Evolutionary conservation across 306 rosid species (phyloP), one percentile per base, ranked within the genome.

Genomic region (Elaeagnus macrophylla): DNA sequence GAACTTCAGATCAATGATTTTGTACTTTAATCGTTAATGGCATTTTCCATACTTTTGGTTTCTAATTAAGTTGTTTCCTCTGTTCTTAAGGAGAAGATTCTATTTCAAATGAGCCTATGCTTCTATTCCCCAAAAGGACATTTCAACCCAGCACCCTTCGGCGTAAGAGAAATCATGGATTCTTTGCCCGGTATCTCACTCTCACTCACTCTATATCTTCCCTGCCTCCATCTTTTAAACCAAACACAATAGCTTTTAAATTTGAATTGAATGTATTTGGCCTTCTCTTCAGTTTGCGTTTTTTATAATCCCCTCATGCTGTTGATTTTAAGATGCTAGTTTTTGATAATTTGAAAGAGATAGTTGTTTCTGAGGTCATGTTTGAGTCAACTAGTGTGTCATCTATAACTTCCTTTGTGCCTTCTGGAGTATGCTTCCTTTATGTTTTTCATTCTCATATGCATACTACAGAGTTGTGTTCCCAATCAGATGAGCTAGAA

Each of bases 161-260:
- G 68, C 75, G 99, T 15, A 93, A 87, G 83, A 82, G 99, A 70
- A 81, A 71, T 17, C 99, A 93, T 73, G 99, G 99, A 18, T 93
- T 69, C 68, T 93, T 93, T 69, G 89, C 99, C 53, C 78, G 96
- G 99, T 84, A 70, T 49, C 19, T 62, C 51, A 37, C 73, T 73
- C 48, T 67, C 64, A 17, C 62, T 19, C 13, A 7, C 56, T 45
- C 42, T 0, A 44, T 44, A 25, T 25, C 32, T 25, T 25, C 32
- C 32, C 32, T 2, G 2, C 32, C 32, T 25, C 32, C 32, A 25
- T 25, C 2, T 25, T 25, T 25, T 25, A 25, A 25, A 25, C 32
- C 5, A 25, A 25, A 25, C 2, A 25, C 4, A 25, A 25, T 25
- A 25, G 4, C 32, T 5, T 25, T 25, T 45, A 45, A 13, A 42